Base-by-base conservation (phyloP, 495 filamentous ascomycete species). In the Clavariopsis aquatica region DNA sequence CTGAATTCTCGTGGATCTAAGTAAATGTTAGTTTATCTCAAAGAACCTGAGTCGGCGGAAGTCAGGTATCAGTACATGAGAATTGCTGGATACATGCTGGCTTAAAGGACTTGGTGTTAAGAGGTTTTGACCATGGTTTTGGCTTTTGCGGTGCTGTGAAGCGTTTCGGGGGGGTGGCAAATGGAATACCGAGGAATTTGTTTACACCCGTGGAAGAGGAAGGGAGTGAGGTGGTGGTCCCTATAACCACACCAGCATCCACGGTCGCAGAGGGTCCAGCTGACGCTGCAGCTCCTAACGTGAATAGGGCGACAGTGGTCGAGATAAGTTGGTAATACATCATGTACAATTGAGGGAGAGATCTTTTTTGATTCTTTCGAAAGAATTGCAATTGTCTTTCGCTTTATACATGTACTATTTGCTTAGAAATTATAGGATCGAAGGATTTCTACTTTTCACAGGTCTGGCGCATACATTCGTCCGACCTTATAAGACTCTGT, bases 21-120 rank as follows among this genome's bases (percentile, higher is more conserved):
- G 3, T 1, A 19, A 3, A 8, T 43, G 38, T 43, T 17, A 43
- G 38, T n/a, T 43, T n/a, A n/a, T n/a, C n/a, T 17, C 8, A 9
- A 43, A 7, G 8, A 3, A n/a, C 12, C 38, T 3, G 6, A 17
- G 4, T 43, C 38, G 6, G 38, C 12, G 38, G 15, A 43, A 43
- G 3, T 17, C 3, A n/a, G 38, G 15, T 43, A 2, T 2, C 9
- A 43, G 13, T 43, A 43, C 38, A 43, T 3, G 38, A 43, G 13
- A 43, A 43, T 17, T 43, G 38, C 61, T 80, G 78, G 17, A 79
- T 75, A 61, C 78, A 80, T 1, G 75, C 65, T 17, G 72, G 65
- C 2, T 56, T 66, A 57, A 65, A 75, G 17, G 58, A 61, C 36
- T 70, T 75, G 3, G 77, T 73, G 29, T 74, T 64, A n/a, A 70